Percentiles rank a stretch among this genome's conserved stretches.
Conservation (phyloP, 148 eudicot species). For the Vaccinium myrtillus region DNA sequence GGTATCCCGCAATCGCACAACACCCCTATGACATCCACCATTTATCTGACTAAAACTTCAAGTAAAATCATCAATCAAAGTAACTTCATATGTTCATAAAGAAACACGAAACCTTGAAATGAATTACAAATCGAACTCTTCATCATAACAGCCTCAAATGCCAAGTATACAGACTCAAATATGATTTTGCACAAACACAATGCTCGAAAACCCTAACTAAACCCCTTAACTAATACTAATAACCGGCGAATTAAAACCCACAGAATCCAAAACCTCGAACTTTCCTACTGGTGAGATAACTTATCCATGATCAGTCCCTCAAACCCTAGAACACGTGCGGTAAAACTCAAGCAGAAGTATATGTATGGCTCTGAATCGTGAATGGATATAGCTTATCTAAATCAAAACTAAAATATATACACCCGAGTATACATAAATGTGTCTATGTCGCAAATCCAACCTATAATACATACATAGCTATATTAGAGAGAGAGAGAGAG, state of each 20-base stretch:
- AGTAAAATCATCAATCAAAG: neutral
- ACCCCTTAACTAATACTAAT: neutral
- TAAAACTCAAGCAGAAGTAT: neutral
- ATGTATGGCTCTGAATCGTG: neutral
- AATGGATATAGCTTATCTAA: neutral
- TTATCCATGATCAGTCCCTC: neutral
- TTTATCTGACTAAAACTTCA: too few relatives aligned
- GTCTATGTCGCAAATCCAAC: too few relatives aligned
- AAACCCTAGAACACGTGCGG: constrained; percentile 11
- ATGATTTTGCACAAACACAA: neutral
- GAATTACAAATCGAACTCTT: neutral
- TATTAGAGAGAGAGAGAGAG: neutral
- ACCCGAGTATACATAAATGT: neutral
- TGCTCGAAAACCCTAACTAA: constrained; percentile 1
- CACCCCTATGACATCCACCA: too few relatives aligned
- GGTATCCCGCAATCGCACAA: too few relatives aligned
- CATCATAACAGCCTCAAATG: neutral
- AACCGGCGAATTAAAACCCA: neutral
- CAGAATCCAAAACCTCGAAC: neutral
- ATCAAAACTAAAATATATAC: neutral
- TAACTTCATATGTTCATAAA: neutral
- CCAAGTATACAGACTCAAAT: neutral
- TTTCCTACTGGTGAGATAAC: neutral
- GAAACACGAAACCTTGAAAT: neutral
- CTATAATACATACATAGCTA: too few relatives aligned